phyloP scores from a whole-genome alignment of 2,329 filamentous ascomycete genomes.

The Xylariomycetidae sp. region DNA sequence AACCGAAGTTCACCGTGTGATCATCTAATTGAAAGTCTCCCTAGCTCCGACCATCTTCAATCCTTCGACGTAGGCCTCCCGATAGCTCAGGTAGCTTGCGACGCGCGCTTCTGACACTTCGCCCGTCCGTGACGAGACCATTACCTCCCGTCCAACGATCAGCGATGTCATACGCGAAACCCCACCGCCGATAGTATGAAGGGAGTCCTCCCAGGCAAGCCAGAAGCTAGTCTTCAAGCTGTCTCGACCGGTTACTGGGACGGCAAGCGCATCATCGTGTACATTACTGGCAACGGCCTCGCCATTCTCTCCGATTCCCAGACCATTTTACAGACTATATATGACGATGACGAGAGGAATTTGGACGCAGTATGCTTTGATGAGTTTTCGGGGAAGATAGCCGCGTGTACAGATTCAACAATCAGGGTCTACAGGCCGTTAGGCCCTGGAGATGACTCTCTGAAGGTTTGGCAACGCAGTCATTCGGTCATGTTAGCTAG shows the following conservation, averaged over 20 bases:
- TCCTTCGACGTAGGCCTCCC: no score
- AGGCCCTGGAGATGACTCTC: conserved; percentile 61
- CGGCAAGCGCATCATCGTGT: conserved; percentile 43
- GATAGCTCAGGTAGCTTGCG: no score
- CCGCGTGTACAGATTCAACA: conserved; percentile 60
- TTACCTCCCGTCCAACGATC: no score
- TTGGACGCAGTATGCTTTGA: conserved; percentile 78
- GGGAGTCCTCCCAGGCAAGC: conserved; percentile 44
- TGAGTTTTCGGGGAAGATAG: conserved; percentile 79
- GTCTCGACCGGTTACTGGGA: conserved; percentile 43
- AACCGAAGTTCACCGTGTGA: no score
- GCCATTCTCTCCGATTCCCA: conserved; percentile 74
- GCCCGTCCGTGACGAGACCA: no score
- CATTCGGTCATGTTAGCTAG: conserved; percentile 5
- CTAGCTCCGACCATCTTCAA: no score
- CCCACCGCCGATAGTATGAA: conserved; percentile 34
- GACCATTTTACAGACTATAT: conserved; percentile 81
- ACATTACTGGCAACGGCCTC: conserved; percentile 85
- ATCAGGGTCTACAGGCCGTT: conserved; percentile 78
- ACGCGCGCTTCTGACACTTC: conserved; percentile 11
- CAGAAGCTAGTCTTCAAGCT: conserved; percentile 43
- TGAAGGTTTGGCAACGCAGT: conserved; percentile 56
- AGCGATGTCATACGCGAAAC: conserved; percentile 22
- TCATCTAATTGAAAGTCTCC: no score
- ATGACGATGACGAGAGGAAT: conserved; percentile 66